Base-by-base conservation (phyloP, 192 early-diverging fungal species). In the Coemansia sp. region DNA sequence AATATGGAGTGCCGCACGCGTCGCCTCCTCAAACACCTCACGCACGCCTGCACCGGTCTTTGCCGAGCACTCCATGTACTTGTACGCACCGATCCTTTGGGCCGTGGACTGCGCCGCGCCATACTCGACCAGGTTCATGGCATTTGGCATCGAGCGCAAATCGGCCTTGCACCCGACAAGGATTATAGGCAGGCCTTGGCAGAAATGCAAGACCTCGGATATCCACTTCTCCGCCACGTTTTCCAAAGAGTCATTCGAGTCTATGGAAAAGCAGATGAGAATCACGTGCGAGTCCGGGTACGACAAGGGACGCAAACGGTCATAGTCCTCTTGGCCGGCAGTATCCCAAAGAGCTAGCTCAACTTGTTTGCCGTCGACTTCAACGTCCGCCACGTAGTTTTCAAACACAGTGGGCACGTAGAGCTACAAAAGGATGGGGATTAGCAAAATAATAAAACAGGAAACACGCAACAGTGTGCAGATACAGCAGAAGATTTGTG, bases 271-370 rank as follows among this genome's bases (percentile, higher is more conserved):
- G 79, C 92, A 93, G 65, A 98, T 92, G 60, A 98, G 81, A 59
- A 98, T 90, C 48, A 95, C 92, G 77, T 96, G 86, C 17, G 93
- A 89, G 72, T 92, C 93, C 9, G 93, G 89, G 70, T 97, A 98
- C 20, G 91, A 93, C 60, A 97, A 82, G 17, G 91, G 88, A 42
- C 95, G 89, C 67, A 98, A 81, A 61, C 93, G 90, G 82, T 97
- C 94, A 70, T 96, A 96, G 74, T 98, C 96, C 82, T 97, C 94
- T 66, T 96, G 94, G 87, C 95, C 71, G 55, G 95, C 94, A 63
- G 95, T 97, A 88, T 98, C 96, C 93, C 94, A 98, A 18, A 98
- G 79, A 37, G 90, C 92, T 31, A 98, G 81, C 76, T 96, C 90
- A 14, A 97, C 90, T 42, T 62, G 60, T 37, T 48, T 68, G 66